Conservation (phyloP, 768 basidiomycete species). For the Thelephora aurantiotincta region DNA sequence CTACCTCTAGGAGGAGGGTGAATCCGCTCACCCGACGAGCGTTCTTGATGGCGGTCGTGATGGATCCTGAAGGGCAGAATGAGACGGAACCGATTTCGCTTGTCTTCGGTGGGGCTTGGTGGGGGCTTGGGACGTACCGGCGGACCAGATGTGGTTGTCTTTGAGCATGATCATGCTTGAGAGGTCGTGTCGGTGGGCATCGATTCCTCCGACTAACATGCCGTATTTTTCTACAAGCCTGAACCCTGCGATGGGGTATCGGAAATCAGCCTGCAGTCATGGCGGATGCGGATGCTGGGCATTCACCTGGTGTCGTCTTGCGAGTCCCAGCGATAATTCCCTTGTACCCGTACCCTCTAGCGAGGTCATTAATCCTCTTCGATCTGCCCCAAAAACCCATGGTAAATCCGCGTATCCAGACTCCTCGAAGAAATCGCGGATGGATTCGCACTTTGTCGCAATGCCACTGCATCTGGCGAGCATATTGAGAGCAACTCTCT, state of each 20-base stretch:
- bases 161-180: conserved; percentile 99
- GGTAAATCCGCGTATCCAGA: not conserved
- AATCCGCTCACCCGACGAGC: conserved; percentile 90
- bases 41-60: conserved; percentile 72
- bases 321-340: conserved; percentile 90
- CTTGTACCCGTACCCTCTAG: conserved; percentile 61
- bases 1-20: conserved; percentile 83
- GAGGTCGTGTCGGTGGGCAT: conserved; percentile 91
- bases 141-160: conserved; percentile 98
- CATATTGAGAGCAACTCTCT: conserved; percentile 85
- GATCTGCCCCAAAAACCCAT: conserved; percentile 45
- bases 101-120: not conserved
- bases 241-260: conserved; percentile 42
- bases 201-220: conserved; percentile 95
- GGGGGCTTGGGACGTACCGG: conserved; percentile 33
- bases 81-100: too few relatives aligned
- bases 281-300: not conserved
- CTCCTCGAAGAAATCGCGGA: not conserved
- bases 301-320: conserved; percentile 84
- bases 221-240: conserved; percentile 96
- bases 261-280: too few relatives aligned
- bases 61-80: too few relatives aligned
- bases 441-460: conserved; percentile 65
- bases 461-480: conserved; percentile 94
- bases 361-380: conserved; percentile 65